These are phyloP conservation scores for Posidonia oceanica DNA, from an alignment of 116 monocot genomes.

Conservation along the genomic window DNA sequence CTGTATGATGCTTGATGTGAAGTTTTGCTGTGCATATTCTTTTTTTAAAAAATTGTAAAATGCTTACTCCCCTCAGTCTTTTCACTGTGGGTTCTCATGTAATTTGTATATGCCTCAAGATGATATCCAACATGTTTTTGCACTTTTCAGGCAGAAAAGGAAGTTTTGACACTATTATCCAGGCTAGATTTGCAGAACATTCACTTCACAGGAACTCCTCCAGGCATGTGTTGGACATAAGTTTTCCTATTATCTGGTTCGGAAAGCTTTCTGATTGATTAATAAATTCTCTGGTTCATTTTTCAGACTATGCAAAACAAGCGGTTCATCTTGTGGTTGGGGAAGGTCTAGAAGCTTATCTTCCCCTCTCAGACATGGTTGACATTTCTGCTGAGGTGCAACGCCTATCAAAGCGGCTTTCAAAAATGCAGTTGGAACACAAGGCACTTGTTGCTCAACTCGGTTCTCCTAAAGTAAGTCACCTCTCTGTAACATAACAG, in stretches of 20 bases:
- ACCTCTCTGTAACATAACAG: no score
- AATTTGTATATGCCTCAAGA: no score
- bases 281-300: neutral
- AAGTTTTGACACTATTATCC: constrained; percentile 68
- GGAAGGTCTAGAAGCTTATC: constrained; percentile 86
- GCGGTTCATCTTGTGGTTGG: constrained; percentile 81
- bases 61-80: no score
- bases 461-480: constrained; percentile 53
- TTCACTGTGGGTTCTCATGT: no score
- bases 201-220: constrained; percentile 64
- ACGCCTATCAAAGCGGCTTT: constrained; percentile 76
- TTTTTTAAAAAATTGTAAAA: no score
- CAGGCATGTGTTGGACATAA: constrained; percentile 28
- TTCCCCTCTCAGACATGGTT: constrained; percentile 90
- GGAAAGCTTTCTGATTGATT: no score
- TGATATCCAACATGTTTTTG: neutral
- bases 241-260: neutral
- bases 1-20: no score
- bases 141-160: constrained; percentile 54
- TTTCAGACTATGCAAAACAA: constrained; percentile 66
- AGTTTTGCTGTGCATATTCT: no score
- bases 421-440: constrained; percentile 92
- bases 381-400: constrained; percentile 77
- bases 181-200: constrained; percentile 70
- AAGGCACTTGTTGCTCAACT: constrained; percentile 73